Percentiles rank a stretch among this genome's conserved stretches.
Conservation (phyloP, 805 yeast genomes). For the Kuraishia piskuri region DNA sequence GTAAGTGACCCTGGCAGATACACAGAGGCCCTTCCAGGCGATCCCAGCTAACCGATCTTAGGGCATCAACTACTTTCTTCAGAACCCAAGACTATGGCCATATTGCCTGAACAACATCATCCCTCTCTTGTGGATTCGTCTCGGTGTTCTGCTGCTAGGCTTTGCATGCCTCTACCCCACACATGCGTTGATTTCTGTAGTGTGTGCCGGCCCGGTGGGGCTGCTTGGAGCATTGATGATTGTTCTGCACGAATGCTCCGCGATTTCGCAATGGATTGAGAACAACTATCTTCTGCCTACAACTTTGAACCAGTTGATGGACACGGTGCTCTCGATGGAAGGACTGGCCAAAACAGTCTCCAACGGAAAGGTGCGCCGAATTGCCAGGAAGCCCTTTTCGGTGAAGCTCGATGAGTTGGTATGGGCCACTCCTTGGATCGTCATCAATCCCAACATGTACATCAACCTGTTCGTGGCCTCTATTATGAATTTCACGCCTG, state of each 20-base stretch:
- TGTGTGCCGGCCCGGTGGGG: slow-evolving; percentile 9
- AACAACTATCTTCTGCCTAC: slow-evolving; percentile 20
- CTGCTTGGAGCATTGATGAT: slow-evolving; percentile 17
- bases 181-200: slow-evolving; percentile 6
- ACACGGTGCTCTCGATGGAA: slow-evolving; percentile 17
- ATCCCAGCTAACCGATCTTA: slow-evolving; percentile 3
- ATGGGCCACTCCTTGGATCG: slow-evolving; percentile 14
- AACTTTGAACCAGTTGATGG: slow-evolving; percentile 22
- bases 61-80: background rate
- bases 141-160: slow-evolving; percentile 10
- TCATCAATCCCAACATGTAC: slow-evolving; percentile 8
- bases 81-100: slow-evolving; percentile 14
- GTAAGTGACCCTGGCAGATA: background rate
- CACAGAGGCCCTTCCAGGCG: no score
- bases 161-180: slow-evolving; percentile 2
- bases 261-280: slow-evolving; percentile 19
- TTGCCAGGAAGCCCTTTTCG: slow-evolving; percentile 4
- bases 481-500: slow-evolving; percentile 40
- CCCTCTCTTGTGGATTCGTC: slow-evolving; percentile 13
- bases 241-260: slow-evolving; percentile 21
- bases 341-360: slow-evolving; percentile 15
- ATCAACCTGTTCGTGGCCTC: slow-evolving; percentile 26
- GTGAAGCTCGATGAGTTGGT: slow-evolving; percentile 6
- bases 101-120: slow-evolving; percentile 13
- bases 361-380: slow-evolving; percentile 23